These are phyloP conservation scores for Eustoma russellianum DNA, from an alignment of 257 asterid genomes.

Conservation along the genomic window DNA sequence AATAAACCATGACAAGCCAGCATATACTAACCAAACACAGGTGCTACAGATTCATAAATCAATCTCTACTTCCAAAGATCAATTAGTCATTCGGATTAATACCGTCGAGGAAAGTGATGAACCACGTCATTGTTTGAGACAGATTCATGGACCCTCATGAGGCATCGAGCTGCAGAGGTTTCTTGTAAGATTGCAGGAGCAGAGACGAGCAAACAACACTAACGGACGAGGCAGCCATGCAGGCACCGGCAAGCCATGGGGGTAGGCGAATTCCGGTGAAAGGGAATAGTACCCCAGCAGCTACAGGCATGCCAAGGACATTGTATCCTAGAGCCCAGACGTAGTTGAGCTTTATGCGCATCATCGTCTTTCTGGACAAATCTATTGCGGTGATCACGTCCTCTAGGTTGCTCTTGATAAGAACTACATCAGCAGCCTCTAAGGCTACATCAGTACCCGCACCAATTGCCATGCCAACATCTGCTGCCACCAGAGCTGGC, in stretches of 20 bases:
- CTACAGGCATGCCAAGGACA: slow-evolving; percentile 80
- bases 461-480: slow-evolving; percentile 95
- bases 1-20: too few species aligned
- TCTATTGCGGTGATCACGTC: slow-evolving; percentile 84
- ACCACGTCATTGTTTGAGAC: background rate
- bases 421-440: slow-evolving; percentile 91
- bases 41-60: too few species aligned
- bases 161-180: slow-evolving; percentile 37
- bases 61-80: too few species aligned
- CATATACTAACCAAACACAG: too few species aligned
- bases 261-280: slow-evolving; percentile 76
- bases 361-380: slow-evolving; percentile 81
- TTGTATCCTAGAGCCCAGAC: slow-evolving; percentile 94
- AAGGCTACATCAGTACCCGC: slow-evolving; percentile 95
- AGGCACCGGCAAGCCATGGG: slow-evolving; percentile 98
- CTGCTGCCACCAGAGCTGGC: slow-evolving; percentile 88
- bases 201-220: slow-evolving; percentile 86
- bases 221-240: slow-evolving; percentile 95
- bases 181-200: slow-evolving; percentile 67
- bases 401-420: slow-evolving; percentile 77
- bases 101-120: too few species aligned
- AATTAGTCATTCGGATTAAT: too few species aligned
- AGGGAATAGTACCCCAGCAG: slow-evolving; percentile 80
- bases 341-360: slow-evolving; percentile 64
- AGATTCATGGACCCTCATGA: background rate